Conservation (phyloP, 108 stramenopile species). For the Nitzschia putrida region DNA sequence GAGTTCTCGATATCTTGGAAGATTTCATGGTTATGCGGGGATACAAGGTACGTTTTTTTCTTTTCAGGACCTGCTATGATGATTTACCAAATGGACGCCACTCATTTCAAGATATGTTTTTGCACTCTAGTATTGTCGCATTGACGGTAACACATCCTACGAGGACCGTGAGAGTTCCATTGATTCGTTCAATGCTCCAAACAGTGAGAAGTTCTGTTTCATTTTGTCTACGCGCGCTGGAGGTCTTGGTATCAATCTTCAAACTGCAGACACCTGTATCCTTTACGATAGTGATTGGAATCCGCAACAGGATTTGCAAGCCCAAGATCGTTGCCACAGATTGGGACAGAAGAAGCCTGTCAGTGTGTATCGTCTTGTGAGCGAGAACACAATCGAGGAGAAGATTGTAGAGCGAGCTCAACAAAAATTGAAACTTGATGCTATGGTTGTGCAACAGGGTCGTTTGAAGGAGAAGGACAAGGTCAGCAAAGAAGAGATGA, state of each 20-base stretch:
- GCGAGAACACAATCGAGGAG: constrained; percentile 99
- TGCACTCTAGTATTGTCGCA: constrained; percentile 86
- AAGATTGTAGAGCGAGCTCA: constrained; percentile 99
- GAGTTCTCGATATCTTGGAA: constrained; percentile 94
- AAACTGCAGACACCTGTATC: constrained; percentile 55
- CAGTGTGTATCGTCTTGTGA: constrained; percentile 94
- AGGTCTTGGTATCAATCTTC: constrained; percentile 90
- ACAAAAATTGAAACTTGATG: constrained; percentile 99
- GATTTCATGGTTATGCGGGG: constrained; percentile 85
- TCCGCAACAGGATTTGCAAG: constrained; percentile 99
- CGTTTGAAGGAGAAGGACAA: constrained; percentile 91
- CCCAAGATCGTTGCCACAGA: constrained; percentile 95
- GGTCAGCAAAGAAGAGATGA: constrained; percentile 83
- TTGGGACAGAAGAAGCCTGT: constrained; percentile 98
- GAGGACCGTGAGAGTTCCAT: constrained; percentile 92
- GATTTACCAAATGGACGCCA: background rate
- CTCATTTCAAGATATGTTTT: background rate
- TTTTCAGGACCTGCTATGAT: background rate
- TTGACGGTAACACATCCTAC: constrained; percentile 96
- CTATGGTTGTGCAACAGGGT: constrained; percentile 98
- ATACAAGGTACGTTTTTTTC: constrained; percentile 39
- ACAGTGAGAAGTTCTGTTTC: constrained; percentile 88
- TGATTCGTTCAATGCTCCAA: constrained; percentile 89
- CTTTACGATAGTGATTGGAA: constrained; percentile 98
- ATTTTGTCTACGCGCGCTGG: constrained; percentile 93